Evolutionary conservation across 148 eudicot genomes (phyloP), one percentile per base, ranked within the genome.

Genomic region (Diospyros lotus): DNA sequence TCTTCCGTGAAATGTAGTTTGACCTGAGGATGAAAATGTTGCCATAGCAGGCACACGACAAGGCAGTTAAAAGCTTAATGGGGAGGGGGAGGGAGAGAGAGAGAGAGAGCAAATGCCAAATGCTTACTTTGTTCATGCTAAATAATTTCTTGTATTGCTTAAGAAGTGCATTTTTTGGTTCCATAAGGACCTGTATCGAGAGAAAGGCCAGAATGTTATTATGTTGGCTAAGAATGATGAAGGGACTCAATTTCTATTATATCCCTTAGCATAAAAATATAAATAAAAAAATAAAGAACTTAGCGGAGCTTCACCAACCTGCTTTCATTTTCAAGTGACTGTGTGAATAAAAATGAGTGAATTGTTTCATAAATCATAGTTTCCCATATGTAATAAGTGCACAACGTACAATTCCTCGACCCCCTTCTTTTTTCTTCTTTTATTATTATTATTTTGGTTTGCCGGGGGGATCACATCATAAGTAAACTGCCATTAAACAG

Each of bases 121-220:
- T 17, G 80, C 97, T 90, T 89, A 88, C 98, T 58, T 88, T 86
- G 65, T 95, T 95, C 98, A 95, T 95, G 75, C 87, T 83, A 77
- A 92, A 87, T 84, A 95, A 77, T 82, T 90, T 95, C 81, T 82
- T 95, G 90, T 90, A 95, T 84, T 95, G 98, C 87, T 89, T 95
- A 14, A 94, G 91, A 52, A 95, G 89, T 59, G 97, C 96, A 75
- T 95, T 90, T 87, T 84, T 95, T 46, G 98, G 98, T 82, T 95
- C 94, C 17, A 84, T 89, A 75, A 95, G 87, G 79, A 95, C 96
- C 98, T 95, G 86, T 56, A 17, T 44, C 40, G 18, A 52, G 71
- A 64, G 79, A 58, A 74, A 59, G 46, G 46, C 53, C 52, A 51
- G 17, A 7, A n/a, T 15, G 15, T 45, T 9, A 75, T 44, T 18